Base-by-base conservation (phyloP, 208 protist genomes). In the Trypanosomatidae sp. region DNA sequence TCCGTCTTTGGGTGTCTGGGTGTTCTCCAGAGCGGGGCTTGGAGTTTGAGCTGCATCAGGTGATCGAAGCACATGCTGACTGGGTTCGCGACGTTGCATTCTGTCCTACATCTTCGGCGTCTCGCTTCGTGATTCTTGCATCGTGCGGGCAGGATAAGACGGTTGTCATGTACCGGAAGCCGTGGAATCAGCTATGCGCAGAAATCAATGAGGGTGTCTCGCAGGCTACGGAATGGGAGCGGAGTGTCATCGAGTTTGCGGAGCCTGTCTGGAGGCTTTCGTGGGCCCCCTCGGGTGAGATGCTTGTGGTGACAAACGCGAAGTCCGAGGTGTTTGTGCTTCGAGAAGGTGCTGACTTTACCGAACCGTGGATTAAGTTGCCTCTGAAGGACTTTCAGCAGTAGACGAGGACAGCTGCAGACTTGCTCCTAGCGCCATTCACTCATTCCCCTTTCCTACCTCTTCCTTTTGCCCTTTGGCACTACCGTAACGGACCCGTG, bases 11-110 rank as follows among this genome's bases (percentile, higher is more conserved):
- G 90, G 72, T 77, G 53, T 80, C 72, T 12, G 60, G 58, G n/a
- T 62, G 43, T 33, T 70, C 69, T 22, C 71, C 69, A 41, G 69
- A 71, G 49, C 72, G 74, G 53, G 62, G 72, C 25, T 59, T 77
- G 9, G 66, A 69, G 1, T 94, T 92, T 64, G 73, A 85, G 59
- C 73, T 92, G 56, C 66, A 83, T 41, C 76, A 89, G 58, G 56
- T 80, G 17, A 62, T 95, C 8, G 85, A 81, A 9, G 88, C 74
- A 6, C 82, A 92, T 69, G 75, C 66, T 0, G 87, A 91, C 56
- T 91, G 90, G 87, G 86, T 96, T 56, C 83, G 84, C 25, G 92
- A 96, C 67, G 90, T 96, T 7, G 83, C 90, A 19, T 95, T 96
- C 55, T 91, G 80, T 33, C 89, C 89, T 8, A 77, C 83, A 8